Conservation (phyloP, 306 rosid species). For the Prinsepia uniflora region DNA sequence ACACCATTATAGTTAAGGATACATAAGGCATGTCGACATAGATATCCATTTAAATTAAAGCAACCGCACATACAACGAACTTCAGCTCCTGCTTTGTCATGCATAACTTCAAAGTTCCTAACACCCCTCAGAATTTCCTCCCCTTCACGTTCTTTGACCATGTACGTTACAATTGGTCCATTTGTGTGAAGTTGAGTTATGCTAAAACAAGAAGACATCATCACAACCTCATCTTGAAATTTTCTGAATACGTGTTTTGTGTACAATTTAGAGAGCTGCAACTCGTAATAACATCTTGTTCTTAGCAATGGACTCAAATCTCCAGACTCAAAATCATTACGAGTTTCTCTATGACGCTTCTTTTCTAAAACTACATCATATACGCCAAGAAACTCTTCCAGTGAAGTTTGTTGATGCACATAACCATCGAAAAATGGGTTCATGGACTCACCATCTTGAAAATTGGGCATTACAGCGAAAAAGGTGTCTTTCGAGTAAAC, state of each 20-base stretch:
- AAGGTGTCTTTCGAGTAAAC: slow-evolving; percentile 73
- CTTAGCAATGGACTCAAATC: slow-evolving; percentile 49
- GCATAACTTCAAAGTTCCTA: slow-evolving; percentile 62
- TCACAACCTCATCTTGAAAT: slow-evolving; percentile 74
- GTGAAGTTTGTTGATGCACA: slow-evolving; percentile 66
- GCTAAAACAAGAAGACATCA: slow-evolving; percentile 69
- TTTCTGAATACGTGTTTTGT: slow-evolving; percentile 65
- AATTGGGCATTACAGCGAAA: slow-evolving; percentile 71
- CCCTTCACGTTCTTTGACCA: slow-evolving; percentile 58
- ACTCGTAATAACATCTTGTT: slow-evolving; percentile 67
- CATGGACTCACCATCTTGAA: slow-evolving; percentile 44
- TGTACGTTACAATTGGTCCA: slow-evolving; percentile 55
- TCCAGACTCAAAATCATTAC: slow-evolving; percentile 63
- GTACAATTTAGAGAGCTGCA: slow-evolving; percentile 75
- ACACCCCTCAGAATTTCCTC: slow-evolving; percentile 46
- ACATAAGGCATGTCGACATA: slow-evolving; percentile 83
- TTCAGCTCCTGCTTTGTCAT: slow-evolving; percentile 72
- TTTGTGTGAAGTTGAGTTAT: slow-evolving; percentile 59
- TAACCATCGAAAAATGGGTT: slow-evolving; percentile 57
- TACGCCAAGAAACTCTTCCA: slow-evolving; percentile 63
- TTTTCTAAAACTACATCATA: slow-evolving; percentile 52
- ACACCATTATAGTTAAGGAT: slow-evolving; percentile 73
- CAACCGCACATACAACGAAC: slow-evolving; percentile 80
- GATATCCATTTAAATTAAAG: slow-evolving; percentile 83
- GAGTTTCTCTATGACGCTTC: slow-evolving; percentile 58